These are phyloP conservation scores for Furcasterigmium sp. DNA, from an alignment of 2,329 filamentous ascomycete species.

Conservation along the genomic window DNA sequence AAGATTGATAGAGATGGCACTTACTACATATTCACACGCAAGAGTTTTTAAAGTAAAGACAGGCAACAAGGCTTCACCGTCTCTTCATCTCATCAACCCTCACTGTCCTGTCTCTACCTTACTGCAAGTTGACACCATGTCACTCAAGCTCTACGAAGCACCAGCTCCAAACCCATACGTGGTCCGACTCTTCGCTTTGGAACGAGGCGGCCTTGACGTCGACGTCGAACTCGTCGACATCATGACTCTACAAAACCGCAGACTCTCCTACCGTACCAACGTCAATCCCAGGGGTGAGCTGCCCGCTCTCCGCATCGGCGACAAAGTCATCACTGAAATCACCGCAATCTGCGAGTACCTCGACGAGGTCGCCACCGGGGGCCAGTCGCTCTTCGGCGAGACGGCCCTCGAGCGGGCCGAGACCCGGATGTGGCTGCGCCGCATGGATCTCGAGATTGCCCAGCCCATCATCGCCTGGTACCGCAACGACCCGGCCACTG, in stretches of 20 bases:
- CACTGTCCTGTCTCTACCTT: too few species aligned
- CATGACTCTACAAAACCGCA: constrained; percentile 9
- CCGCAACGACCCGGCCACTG: constrained; percentile 3
- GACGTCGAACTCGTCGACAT: constrained; percentile 9
- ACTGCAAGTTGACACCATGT: too few species aligned
- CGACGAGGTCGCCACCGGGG: constrained; percentile 3
- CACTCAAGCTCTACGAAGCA: constrained; percentile 7
- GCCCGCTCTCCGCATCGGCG: not conserved
- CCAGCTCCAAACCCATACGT: constrained; percentile 6
- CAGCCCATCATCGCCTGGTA: constrained; percentile 4
- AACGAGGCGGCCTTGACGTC: constrained; percentile 8
- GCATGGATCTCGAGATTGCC: constrained; percentile 5
- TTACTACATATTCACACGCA: too few species aligned
- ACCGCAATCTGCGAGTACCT: constrained; percentile 7
- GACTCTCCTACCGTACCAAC: constrained; percentile 5
- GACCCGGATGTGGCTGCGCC: constrained; percentile 7
- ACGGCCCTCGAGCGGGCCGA: constrained; percentile 2
- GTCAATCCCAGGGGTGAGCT: constrained; percentile 9
- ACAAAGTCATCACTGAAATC: constrained; percentile 6
- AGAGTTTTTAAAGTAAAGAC: too few species aligned
- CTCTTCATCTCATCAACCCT: too few species aligned
- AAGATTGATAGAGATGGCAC: too few species aligned
- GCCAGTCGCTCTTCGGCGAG: not conserved
- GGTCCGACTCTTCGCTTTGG: constrained; percentile 11
- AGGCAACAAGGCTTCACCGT: too few species aligned